phyloP scores from a whole-genome alignment of 2,329 filamentous ascomycete species.

The Meredithiella fracta region DNA sequence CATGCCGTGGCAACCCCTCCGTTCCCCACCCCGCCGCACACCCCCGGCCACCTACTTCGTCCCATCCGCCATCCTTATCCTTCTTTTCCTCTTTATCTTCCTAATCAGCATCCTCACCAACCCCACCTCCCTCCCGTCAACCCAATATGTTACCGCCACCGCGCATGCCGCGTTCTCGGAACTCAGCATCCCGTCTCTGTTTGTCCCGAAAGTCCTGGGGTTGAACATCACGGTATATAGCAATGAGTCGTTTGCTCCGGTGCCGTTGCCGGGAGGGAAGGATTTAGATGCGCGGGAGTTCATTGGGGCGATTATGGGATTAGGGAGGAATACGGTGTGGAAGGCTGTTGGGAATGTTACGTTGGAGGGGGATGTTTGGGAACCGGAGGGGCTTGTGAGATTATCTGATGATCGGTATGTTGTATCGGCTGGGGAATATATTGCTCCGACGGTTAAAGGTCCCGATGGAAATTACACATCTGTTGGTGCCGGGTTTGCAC shows the following conservation, averaged over 20 bases:
- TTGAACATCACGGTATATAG: constrained; percentile 23
- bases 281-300: constrained; percentile 23
- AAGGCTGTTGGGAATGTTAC: constrained; percentile 25
- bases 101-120: constrained; percentile 9
- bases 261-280: constrained; percentile 23
- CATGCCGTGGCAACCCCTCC: constrained; percentile 12
- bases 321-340: constrained; percentile 27
- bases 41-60: constrained; percentile 3
- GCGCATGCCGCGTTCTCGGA: background rate
- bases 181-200: constrained; percentile 6
- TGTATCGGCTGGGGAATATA: constrained; percentile 30
- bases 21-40: constrained; percentile 4
- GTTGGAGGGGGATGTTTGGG: constrained; percentile 30
- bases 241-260: constrained; percentile 21
- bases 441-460: constrained; percentile 22
- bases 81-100: constrained; percentile 9
- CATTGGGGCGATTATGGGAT: constrained; percentile 21
- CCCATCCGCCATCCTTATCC: constrained; percentile 4
- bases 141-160: background rate
- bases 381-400: constrained; percentile 32
- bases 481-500: constrained; percentile 27
- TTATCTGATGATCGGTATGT: constrained; percentile 28
- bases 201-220: constrained; percentile 4
- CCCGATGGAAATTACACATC: constrained; percentile 35
- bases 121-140: constrained; percentile 18